These are phyloP conservation scores for Parasitella parasitica DNA, from an alignment of 371 early-diverging fungal genomes.

Conservation along the genomic window DNA sequence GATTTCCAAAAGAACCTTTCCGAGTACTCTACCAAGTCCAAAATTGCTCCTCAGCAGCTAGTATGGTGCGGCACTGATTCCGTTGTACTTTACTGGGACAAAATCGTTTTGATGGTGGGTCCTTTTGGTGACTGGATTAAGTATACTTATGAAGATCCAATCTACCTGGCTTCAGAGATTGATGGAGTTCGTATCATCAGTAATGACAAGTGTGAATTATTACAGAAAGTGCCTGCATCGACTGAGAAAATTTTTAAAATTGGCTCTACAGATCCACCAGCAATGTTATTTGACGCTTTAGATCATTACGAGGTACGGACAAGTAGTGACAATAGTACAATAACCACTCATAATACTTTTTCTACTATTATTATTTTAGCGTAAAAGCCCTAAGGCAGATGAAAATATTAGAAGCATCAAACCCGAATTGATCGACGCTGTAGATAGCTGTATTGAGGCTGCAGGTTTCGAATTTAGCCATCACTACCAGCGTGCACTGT, in stretches of 20 bases:
- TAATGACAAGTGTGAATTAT: constrained; percentile 77
- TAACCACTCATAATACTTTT: too few relatives aligned
- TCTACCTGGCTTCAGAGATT: constrained; percentile 82
- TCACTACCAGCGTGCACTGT: constrained; percentile 71
- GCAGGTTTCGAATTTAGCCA: constrained; percentile 88
- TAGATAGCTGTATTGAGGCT: constrained; percentile 91
- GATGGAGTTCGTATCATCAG: constrained; percentile 94
- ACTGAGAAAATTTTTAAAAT: constrained; percentile 87
- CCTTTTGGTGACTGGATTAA: constrained; percentile 92
- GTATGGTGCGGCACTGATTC: constrained; percentile 98
- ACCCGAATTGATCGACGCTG: constrained; percentile 79
- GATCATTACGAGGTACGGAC: constrained; percentile 80
- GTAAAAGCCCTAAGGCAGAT: constrained; percentile 88
- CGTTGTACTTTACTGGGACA: constrained; percentile 83
- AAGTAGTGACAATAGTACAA: neutral
- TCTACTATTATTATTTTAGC: constrained; percentile 33
- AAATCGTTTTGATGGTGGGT: constrained; percentile 84
- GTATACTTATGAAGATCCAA: constrained; percentile 77
- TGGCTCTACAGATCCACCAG: constrained; percentile 93
- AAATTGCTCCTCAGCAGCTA: constrained; percentile 73
- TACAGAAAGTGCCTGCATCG: constrained; percentile 85
- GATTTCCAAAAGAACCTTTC: constrained; percentile 93
- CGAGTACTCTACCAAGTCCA: constrained; percentile 74
- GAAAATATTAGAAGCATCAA: constrained; percentile 90
- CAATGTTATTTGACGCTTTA: constrained; percentile 91